Conservation (phyloP, 2,329 filamentous ascomycete species). For the Davidsoniella virescens region DNA sequence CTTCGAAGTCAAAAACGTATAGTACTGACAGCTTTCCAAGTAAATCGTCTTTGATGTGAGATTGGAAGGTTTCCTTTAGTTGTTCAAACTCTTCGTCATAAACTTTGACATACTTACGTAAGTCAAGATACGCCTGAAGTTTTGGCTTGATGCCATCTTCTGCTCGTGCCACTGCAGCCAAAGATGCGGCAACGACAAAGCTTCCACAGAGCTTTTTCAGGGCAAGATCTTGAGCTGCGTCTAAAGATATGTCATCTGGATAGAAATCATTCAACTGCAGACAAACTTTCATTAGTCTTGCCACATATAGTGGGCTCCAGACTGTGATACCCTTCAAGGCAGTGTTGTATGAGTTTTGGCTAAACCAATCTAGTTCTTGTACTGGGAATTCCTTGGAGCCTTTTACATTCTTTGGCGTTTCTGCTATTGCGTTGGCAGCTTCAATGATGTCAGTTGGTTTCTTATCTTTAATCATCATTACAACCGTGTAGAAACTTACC, state of each 20-base stretch:
- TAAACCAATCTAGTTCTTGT: slow-evolving; percentile 68
- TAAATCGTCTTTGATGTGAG: slow-evolving; percentile 29
- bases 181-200: slow-evolving; percentile 43
- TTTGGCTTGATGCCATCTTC: slow-evolving; percentile 33
- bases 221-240: slow-evolving; percentile 30
- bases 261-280: slow-evolving; percentile 35
- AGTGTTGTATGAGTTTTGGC: slow-evolving; percentile 65
- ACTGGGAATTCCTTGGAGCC: slow-evolving; percentile 38
- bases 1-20: slow-evolving; percentile 67
- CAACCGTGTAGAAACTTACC: slow-evolving; percentile 19
- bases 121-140: slow-evolving; percentile 43
- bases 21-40: slow-evolving; percentile 47
- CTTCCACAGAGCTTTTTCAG: slow-evolving; percentile 52
- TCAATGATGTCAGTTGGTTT: slow-evolving; percentile 8
- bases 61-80: slow-evolving; percentile 6
- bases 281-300: slow-evolving; percentile 40
- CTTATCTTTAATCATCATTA: not conserved
- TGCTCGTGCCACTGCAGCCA: slow-evolving; percentile 33
- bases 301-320: slow-evolving; percentile 36
- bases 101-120: slow-evolving; percentile 41
- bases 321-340: slow-evolving; percentile 42
- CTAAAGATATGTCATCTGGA: slow-evolving; percentile 27
- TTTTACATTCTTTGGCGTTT: slow-evolving; percentile 23
- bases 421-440: slow-evolving; percentile 27
- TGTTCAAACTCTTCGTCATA: slow-evolving; percentile 30